Base-by-base conservation (phyloP, 2,329 filamentous ascomycete genomes). In the Clonostachys chloroleuca region DNA sequence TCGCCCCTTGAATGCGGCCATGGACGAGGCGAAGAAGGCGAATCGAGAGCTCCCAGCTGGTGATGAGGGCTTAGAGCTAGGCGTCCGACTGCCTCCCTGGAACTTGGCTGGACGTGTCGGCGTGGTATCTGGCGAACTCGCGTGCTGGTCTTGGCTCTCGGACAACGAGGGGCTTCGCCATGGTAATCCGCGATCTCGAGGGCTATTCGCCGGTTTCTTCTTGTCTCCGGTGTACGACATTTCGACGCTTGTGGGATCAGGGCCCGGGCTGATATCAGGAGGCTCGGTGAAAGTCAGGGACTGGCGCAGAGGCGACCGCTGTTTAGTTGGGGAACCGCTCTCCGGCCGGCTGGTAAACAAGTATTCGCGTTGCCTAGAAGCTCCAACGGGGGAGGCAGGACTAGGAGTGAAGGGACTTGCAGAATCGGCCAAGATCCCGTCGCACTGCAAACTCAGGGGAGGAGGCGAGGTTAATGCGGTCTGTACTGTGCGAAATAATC, bases 11-110 rank as follows among this genome's bases (percentile, higher is more conserved):
- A 57, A 56, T 48, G 59, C 71, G 41, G 75, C 68, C 59, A 77
- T 65, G 44, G 70, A 67, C 4, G 73, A 70, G 3, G 69, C 60
- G 42, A 79, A 60, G 52, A 77, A 73, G 37, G 69, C 67, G 50
- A 78, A 69, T 34, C 67, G 73, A 40, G 69, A 73, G 42, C 57
- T 55, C n/a, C 48, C 46, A 20, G 52, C 58, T 20, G 60, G 56
- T 37, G 54, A 59, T 33, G 54, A 43, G 42, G 56, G 64, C 47
- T 68, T 69, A 10, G 69, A 13, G 67, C 65, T 6, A 60, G 57
- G 12, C 53, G 51, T 13, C 42, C 46, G 13, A 18, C 55, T 44
- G 24, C 56, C 56, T 17, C 39, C 17, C 18, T 42, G 24, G 35
- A 46, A 40, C 37, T 33, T 34, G 9, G 20, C 33, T 18, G n/a